Evolutionary conservation across 345 rosid genomes (phyloP), one percentile per base, ranked within the genome.

Genomic region (Ceriops tagal): DNA sequence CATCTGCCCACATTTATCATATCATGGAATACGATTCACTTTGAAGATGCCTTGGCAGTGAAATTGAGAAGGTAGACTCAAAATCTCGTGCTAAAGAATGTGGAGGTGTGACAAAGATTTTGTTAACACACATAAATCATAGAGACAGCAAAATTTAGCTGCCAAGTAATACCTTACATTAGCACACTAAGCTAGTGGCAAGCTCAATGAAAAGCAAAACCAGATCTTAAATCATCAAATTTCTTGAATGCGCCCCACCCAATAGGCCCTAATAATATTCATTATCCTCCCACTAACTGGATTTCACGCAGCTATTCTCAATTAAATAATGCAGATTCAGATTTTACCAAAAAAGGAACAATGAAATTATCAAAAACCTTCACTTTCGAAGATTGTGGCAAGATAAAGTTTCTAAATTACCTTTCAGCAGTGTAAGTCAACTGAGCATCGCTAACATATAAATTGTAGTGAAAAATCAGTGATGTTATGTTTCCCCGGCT

Each of bases 351-450:
- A 10, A 8, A 43, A 43, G 47, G 47, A 10, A 30, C 20, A 62
- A 11, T 35, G 32, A 30, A 28, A 59, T 18, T 37, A 61, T 8
- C 15, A 67, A 55, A 63, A 65, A 57, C 10, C 22, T 34, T 34
- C 19, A 4, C 47, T 51, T 18, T 32, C 24, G 28, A 31, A 22
- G 30, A 26, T 69, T 24, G 16, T 22, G 43, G 35, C 6, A 57
- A 39, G 47, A 34, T 1, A 34, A 37, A 9, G 55, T 20, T 8
- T 15, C 68, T 64, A 30, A 68, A 63, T 57, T 78, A 91, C 93
- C 92, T 91, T 73, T 86, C 88, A 64, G 97, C 96, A 31, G 89
- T 89, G 76, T 91, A 87, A 30, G 87, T 86, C 83, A 93, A 83
- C 71, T 91, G 97, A 27, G 85, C 91, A 57, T 92, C 86, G 53